phyloP scores from a whole-genome alignment of 345 rosid species.

The Eucalyptus sp. region DNA sequence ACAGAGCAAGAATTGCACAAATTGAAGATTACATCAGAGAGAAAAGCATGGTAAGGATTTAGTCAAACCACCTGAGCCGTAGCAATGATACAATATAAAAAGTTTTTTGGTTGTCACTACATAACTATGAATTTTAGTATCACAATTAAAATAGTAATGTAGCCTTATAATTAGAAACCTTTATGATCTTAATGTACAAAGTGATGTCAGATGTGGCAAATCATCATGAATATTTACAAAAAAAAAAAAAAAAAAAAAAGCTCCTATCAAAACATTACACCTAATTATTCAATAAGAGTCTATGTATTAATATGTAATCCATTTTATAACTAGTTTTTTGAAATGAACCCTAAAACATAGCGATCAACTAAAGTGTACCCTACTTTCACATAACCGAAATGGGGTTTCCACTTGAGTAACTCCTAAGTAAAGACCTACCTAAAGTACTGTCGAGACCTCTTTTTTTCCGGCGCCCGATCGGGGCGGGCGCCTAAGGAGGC shows the following conservation, averaged over 20 bases:
- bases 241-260: no score
- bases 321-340: neutral
- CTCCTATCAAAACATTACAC: neutral
- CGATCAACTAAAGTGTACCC: neutral
- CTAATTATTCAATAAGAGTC: neutral
- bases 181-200: neutral
- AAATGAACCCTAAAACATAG: neutral
- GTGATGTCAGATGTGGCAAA: neutral
- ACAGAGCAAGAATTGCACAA: neutral
- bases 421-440: no score
- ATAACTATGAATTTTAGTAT: neutral
- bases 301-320: neutral
- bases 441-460: no score
- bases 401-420: neutral
- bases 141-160: neutral
- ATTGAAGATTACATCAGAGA: neutral
- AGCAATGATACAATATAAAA: neutral
- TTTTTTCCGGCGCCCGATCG: no score
- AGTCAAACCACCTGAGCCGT: neutral
- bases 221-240: neutral
- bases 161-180: neutral
- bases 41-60: neutral
- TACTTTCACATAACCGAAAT: neutral
- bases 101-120: neutral
- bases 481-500: no score